Evolutionary conservation across 2,329 filamentous ascomycete genomes (phyloP).

Genomic region (Ophiobolus disseminans): DNA sequence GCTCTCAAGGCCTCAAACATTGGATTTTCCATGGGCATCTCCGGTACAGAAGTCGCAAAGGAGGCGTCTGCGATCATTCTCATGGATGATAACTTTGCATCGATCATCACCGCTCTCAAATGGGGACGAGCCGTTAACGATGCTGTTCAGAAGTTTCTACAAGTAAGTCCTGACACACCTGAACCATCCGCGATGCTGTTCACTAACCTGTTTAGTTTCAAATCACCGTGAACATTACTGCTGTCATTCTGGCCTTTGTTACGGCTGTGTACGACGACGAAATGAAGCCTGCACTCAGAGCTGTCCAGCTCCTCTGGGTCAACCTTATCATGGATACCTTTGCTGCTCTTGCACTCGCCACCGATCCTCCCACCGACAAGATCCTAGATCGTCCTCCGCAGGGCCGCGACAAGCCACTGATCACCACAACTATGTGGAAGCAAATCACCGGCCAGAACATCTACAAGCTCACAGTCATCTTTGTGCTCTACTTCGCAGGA

Average conservation of each 20-base stretch:
- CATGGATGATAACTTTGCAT: constrained; percentile 96
- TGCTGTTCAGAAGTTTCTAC: constrained; percentile 98
- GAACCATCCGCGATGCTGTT: neutral
- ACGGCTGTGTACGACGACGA: constrained; percentile 80
- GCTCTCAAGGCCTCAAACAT: constrained; percentile 98
- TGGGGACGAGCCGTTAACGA: constrained; percentile 97
- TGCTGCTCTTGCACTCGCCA: constrained; percentile 91
- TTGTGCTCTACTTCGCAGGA: constrained; percentile 68
- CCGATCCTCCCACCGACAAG: constrained; percentile 94
- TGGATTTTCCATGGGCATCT: constrained; percentile 90
- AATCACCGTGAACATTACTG: constrained; percentile 97
- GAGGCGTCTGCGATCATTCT: constrained; percentile 96
- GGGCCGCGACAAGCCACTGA: constrained; percentile 87
- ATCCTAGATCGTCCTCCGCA: constrained; percentile 90
- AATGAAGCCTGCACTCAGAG: constrained; percentile 95
- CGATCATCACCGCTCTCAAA: constrained; percentile 91
- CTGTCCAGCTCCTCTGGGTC: constrained; percentile 96
- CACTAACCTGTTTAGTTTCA: constrained; percentile 64
- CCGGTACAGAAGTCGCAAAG: constrained; percentile 94
- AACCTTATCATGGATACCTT: constrained; percentile 97
- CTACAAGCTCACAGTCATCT: constrained; percentile 66
- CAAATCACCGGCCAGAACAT: constrained; percentile 69
- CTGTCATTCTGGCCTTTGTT: constrained; percentile 96
- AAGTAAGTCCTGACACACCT: constrained; percentile 45
- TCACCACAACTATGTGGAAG: constrained; percentile 68